phyloP scores from a whole-genome alignment of 208 protist genomes.

The Crithidia expoeki region DNA sequence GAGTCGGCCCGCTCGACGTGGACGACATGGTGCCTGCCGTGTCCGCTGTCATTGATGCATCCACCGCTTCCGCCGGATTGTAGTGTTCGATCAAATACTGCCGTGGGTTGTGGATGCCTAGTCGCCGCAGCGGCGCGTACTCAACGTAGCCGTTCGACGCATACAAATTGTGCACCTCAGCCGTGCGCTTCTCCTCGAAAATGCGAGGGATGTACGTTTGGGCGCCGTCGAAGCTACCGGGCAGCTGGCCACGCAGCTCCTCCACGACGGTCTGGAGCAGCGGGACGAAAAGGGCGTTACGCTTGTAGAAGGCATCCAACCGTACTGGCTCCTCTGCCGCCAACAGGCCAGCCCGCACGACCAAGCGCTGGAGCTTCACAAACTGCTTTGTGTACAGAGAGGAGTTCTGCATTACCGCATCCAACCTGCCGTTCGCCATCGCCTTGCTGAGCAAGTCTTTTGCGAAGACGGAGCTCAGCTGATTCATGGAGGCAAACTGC shows the following conservation, averaged over 20 bases:
- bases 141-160: slow-evolving; percentile 78
- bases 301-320: slow-evolving; percentile 60
- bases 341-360: slow-evolving; percentile 70
- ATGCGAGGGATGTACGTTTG: slow-evolving; percentile 54
- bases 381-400: slow-evolving; percentile 78
- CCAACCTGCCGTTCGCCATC: slow-evolving; percentile 39
- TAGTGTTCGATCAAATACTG: slow-evolving; percentile 67
- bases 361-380: slow-evolving; percentile 60
- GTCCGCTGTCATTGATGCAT: neutral
- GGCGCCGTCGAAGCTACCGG: slow-evolving; percentile 54
- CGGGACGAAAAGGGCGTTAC: slow-evolving; percentile 56
- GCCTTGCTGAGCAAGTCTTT: slow-evolving; percentile 52
- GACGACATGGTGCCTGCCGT: neutral
- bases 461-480: slow-evolving; percentile 69
- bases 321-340: slow-evolving; percentile 63
- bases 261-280: slow-evolving; percentile 51
- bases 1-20: slow-evolving; percentile 7
- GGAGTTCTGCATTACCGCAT: slow-evolving; percentile 51
- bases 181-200: slow-evolving; percentile 48
- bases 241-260: slow-evolving; percentile 43
- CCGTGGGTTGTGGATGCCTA: slow-evolving; percentile 57
- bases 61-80: slow-evolving; percentile 44
- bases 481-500: slow-evolving; percentile 62
- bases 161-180: slow-evolving; percentile 76
- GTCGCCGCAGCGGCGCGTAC: slow-evolving; percentile 54